phyloP scores from a whole-genome alignment of 768 basidiomycete species.

The Leccinum subgranulosum region DNA sequence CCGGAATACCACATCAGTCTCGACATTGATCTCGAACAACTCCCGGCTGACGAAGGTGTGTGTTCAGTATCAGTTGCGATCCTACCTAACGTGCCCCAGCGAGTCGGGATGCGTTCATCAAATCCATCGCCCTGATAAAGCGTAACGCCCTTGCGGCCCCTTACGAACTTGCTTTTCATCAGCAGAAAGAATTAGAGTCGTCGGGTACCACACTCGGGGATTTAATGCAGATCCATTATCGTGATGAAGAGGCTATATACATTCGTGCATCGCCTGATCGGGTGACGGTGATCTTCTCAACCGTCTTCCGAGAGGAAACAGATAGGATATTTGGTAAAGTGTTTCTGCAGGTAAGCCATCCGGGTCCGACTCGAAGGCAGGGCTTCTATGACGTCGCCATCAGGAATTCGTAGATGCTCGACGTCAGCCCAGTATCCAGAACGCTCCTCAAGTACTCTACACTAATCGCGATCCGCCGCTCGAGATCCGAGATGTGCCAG shows the following conservation, averaged over 20 bases:
- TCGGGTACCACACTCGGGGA: slow-evolving; percentile 67
- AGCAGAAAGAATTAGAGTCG: slow-evolving; percentile 82
- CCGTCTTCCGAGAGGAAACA: slow-evolving; percentile 95
- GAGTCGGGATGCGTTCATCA: slow-evolving; percentile 73
- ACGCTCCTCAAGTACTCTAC: slow-evolving; percentile 95
- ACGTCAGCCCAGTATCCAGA: slow-evolving; percentile 87
- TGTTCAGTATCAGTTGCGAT: slow-evolving; percentile 4
- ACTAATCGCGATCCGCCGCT: slow-evolving; percentile 93
- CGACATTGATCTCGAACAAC: slow-evolving; percentile 81
- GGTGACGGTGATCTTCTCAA: slow-evolving; percentile 97
- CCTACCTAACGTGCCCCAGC: slow-evolving; percentile 44
- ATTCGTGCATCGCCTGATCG: slow-evolving; percentile 91
- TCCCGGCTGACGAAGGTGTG: slow-evolving; percentile 78
- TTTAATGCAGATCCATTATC: slow-evolving; percentile 90
- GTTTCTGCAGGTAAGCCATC: slow-evolving; percentile 82
- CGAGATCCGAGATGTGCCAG: slow-evolving; percentile 87
- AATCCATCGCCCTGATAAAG: slow-evolving; percentile 81
- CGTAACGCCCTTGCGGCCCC: slow-evolving; percentile 94
- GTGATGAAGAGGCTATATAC: slow-evolving; percentile 97
- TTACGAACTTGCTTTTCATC: slow-evolving; percentile 82
- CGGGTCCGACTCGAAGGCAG: not conserved
- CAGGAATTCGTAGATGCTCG: slow-evolving; percentile 99
- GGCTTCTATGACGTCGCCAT: slow-evolving; percentile 3
- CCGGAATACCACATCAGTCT: slow-evolving; percentile 88
- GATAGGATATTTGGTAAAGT: slow-evolving; percentile 96